phyloP scores from a whole-genome alignment of 805 yeast genomes.

The Hanseniaspora singularis region DNA sequence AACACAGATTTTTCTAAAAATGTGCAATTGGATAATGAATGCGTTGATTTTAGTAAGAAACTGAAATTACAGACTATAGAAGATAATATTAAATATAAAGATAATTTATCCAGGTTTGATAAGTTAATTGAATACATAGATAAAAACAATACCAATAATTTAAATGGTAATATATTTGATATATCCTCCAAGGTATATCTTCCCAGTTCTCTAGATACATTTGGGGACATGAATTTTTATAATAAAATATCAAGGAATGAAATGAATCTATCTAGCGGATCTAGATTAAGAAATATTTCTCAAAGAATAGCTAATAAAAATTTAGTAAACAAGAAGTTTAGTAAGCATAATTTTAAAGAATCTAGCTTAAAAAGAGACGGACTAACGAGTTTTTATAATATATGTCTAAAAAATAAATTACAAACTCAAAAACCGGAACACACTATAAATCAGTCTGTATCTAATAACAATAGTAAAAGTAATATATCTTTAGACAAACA shows the following conservation, averaged over 20 bases:
- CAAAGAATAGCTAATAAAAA: constrained; percentile 28
- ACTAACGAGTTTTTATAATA: constrained; percentile 26
- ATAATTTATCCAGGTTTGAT: constrained; percentile 8
- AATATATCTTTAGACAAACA: background rate
- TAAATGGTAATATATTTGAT: background rate
- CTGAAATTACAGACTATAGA: constrained; percentile 8
- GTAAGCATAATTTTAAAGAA: constrained; percentile 20
- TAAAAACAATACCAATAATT: background rate
- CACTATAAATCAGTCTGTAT: background rate
- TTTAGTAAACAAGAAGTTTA: background rate
- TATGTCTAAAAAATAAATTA: constrained; percentile 21
- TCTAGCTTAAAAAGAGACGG: constrained; percentile 26
- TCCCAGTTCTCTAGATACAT: constrained; percentile 24
- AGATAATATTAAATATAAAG: background rate
- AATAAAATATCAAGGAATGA: constrained; percentile 23
- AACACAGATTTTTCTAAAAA: background rate
- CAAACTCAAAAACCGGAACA: background rate
- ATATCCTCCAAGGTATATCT: constrained; percentile 27
- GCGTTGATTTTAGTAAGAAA: constrained; percentile 6
- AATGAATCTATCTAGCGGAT: constrained; percentile 26
- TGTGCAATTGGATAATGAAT: background rate
- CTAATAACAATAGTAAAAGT: background rate
- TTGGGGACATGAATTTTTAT: constrained; percentile 27
- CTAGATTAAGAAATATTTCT: constrained; percentile 26
- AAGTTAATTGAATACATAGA: background rate